phyloP scores from a whole-genome alignment of 331 rosid genomes.

The Acacia pycnantha region DNA sequence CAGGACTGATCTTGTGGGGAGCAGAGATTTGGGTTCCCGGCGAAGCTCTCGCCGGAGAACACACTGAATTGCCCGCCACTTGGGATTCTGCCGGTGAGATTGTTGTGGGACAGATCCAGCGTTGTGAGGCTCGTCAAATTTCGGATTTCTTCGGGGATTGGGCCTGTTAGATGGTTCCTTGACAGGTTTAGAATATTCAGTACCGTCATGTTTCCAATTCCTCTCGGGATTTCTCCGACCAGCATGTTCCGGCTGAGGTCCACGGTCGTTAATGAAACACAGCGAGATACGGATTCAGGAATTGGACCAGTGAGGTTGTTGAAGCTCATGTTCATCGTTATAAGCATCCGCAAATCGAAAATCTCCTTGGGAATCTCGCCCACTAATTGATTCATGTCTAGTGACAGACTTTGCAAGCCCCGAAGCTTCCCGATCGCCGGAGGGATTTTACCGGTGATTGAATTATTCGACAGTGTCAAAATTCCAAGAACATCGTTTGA shows the following conservation, averaged over 20 bases:
- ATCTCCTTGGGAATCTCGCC: slow-evolving; percentile 59
- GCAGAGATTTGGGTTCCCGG: slow-evolving; percentile 76
- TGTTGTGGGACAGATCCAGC: slow-evolving; percentile 67
- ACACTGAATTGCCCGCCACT: slow-evolving; percentile 64
- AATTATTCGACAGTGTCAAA: slow-evolving; percentile 53
- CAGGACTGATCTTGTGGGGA: slow-evolving; percentile 39
- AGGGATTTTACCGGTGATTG: slow-evolving; percentile 60
- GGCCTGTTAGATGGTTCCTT: slow-evolving; percentile 47
- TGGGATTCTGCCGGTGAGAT: slow-evolving; percentile 57
- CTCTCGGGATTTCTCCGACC: slow-evolving; percentile 56
- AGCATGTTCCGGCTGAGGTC: slow-evolving; percentile 69
- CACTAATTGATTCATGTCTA: slow-evolving; percentile 51
- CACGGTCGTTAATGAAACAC: slow-evolving; percentile 41
- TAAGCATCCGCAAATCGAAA: slow-evolving; percentile 34
- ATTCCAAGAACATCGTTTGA: slow-evolving; percentile 43
- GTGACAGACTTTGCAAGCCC: slow-evolving; percentile 44
- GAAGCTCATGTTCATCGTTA: slow-evolving; percentile 53
- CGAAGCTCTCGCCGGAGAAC: slow-evolving; percentile 54
- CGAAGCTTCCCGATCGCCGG: slow-evolving; percentile 48
- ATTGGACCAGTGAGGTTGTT: slow-evolving; percentile 61
- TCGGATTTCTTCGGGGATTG: slow-evolving; percentile 59
- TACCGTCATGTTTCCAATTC: slow-evolving; percentile 38
- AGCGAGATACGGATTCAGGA: slow-evolving; percentile 43
- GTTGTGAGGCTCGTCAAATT: slow-evolving; percentile 62
- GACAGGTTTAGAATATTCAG: slow-evolving; percentile 68